Conservation (phyloP, 192 early-diverging fungal genomes). For the Backusella parvicylindrica region DNA sequence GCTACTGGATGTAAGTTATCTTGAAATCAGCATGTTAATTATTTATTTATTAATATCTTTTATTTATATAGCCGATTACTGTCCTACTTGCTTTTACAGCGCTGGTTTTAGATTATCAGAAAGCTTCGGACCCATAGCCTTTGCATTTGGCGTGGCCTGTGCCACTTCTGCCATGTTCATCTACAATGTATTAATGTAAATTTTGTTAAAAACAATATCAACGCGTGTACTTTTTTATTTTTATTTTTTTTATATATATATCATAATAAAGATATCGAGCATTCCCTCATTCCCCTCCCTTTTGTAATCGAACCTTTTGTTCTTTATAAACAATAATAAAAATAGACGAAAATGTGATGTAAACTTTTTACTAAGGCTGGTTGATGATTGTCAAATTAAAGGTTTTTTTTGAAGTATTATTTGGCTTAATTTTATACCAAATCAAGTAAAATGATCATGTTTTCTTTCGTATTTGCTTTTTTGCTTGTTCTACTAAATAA, state of each 20-base stretch:
- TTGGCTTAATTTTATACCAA: background rate
- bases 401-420: background rate
- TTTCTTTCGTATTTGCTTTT: background rate
- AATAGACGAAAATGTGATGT: background rate
- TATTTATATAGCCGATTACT: constrained; percentile 17
- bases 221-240: background rate
- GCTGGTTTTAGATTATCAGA: constrained; percentile 6
- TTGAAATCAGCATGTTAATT: background rate
- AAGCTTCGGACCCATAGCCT: constrained; percentile 13
- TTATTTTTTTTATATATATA: background rate
- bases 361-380: background rate
- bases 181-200: constrained; percentile 9
- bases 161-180: constrained; percentile 24
- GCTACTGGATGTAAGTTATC: constrained; percentile 22
- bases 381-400: background rate
- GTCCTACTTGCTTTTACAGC: constrained; percentile 34
- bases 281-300: background rate
- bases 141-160: constrained; percentile 26
- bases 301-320: background rate
- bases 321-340: background rate
- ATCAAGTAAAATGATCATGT: background rate
- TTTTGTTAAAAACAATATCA: background rate
- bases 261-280: constrained; percentile 3
- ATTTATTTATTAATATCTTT: constrained; percentile 29
- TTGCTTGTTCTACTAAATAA: background rate